phyloP scores from a whole-genome alignment of 2,329 filamentous ascomycete species.

The Sporothrix globosa region DNA sequence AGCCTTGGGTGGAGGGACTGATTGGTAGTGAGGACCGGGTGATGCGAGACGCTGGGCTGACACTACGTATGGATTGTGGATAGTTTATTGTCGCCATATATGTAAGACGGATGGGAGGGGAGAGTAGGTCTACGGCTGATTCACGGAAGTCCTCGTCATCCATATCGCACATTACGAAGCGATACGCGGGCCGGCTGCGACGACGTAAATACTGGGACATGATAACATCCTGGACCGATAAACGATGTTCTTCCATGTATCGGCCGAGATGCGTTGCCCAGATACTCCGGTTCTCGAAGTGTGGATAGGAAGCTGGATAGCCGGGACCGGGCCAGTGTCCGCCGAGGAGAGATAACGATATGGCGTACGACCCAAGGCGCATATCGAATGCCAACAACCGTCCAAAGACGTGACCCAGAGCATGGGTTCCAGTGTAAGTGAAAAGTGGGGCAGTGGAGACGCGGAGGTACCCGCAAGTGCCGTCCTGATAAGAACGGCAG shows the following conservation, averaged over 20 bases:
- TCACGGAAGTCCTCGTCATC: no score
- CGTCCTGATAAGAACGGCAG: not conserved
- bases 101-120: no score
- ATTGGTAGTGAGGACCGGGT: not conserved
- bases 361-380: no score
- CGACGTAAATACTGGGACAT: not conserved
- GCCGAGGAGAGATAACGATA: not conserved
- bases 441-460: not conserved
- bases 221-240: not conserved
- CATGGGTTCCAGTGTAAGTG: not conserved
- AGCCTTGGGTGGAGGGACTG: not conserved
- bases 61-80: not conserved
- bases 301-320: not conserved
- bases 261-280: conserved; percentile 12
- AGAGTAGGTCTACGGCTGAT: no score
- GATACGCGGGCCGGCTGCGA: no score
- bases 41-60: not conserved
- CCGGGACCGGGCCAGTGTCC: not conserved
- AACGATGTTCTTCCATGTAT: not conserved
- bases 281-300: not conserved
- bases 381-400: not conserved
- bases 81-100: no score
- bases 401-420: not conserved
- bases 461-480: conserved; percentile 1
- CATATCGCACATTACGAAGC: no score